These are phyloP conservation scores for Cercospora nicotianae DNA, from an alignment of 2,329 filamentous ascomycete genomes.

Conservation along the genomic window DNA sequence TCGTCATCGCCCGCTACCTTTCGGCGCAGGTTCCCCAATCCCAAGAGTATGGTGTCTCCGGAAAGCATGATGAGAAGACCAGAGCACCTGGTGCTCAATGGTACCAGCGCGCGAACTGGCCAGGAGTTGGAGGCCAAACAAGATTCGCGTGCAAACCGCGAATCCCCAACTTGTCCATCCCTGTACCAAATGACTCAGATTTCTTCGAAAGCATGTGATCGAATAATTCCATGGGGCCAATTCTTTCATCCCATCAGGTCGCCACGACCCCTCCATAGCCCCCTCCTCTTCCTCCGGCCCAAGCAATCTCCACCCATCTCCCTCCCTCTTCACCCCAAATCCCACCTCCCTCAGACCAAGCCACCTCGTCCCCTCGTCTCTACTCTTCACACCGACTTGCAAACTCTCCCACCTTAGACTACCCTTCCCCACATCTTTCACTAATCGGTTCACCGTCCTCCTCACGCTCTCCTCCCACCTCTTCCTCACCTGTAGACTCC, in stretches of 20 bases:
- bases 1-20: too few species aligned
- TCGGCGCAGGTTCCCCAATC: too few species aligned
- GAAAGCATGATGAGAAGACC: too few species aligned
- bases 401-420: constrained; percentile 18
- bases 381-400: constrained; percentile 16
- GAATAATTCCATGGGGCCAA: too few species aligned
- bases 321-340: neutral
- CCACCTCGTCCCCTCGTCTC: constrained; percentile 13
- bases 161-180: neutral
- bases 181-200: neutral
- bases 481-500: constrained; percentile 8
- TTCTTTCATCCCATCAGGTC: too few species aligned
- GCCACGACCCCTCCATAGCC: neutral
- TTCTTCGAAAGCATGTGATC: too few species aligned
- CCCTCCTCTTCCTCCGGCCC: neutral
- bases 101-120: neutral
- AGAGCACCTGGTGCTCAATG: neutral
- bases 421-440: constrained; percentile 20
- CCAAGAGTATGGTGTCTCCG: too few species aligned
- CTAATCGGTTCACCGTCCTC: constrained; percentile 19
- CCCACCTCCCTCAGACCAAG: constrained; percentile 8
- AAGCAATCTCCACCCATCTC: neutral
- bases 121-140: too few species aligned
- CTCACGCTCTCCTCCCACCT: constrained; percentile 20
- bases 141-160: neutral